Percentiles rank a stretch among this genome's conserved stretches.
These are phyloP conservation scores for Pestalotiopsis sp. DNA, from an alignment of 2,329 filamentous ascomycete species.

Conservation along the genomic window DNA sequence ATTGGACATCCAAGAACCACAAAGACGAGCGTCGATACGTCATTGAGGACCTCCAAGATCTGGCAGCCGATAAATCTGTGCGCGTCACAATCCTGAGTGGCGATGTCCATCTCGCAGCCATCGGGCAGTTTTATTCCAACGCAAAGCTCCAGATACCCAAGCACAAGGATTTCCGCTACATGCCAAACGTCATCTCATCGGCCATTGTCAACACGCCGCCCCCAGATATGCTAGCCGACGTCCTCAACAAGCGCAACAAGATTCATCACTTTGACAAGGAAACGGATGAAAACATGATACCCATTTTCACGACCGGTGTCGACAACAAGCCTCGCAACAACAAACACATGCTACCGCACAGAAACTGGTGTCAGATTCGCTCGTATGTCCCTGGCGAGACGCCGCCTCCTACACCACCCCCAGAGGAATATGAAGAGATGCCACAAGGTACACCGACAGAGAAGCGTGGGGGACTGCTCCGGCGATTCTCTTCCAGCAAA, in stretches of 20 bases:
- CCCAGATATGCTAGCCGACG: constrained; percentile 83
- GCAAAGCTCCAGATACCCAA: constrained; percentile 79
- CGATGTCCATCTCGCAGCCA: constrained; percentile 88
- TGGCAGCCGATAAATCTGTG: constrained; percentile 90
- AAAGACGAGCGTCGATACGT: constrained; percentile 87
- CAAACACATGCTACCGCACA: constrained; percentile 81
- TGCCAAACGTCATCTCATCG: constrained; percentile 93
- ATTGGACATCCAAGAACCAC: constrained; percentile 96
- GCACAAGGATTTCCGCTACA: constrained; percentile 92
- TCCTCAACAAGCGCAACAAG: constrained; percentile 92
- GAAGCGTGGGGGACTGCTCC: constrained; percentile 42
- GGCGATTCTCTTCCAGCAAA: constrained; percentile 46
- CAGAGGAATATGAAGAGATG: constrained; percentile 44
- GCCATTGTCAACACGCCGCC: constrained; percentile 93
- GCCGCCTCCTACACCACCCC: constrained; percentile 68
- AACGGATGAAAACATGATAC: constrained; percentile 95
- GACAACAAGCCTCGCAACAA: constrained; percentile 91
- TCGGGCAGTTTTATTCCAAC: constrained; percentile 95
- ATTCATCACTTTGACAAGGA: constrained; percentile 71
- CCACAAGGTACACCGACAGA: constrained; percentile 39
- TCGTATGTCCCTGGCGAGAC: constrained; percentile 80
- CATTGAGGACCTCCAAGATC: constrained; percentile 87
- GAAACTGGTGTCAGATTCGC: constrained; percentile 95
- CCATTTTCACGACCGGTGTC: constrained; percentile 86
- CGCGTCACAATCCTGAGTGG: constrained; percentile 91